Evolutionary conservation across 2,329 filamentous ascomycete species (phyloP).

Genomic region (Penicillium expansum): DNA sequence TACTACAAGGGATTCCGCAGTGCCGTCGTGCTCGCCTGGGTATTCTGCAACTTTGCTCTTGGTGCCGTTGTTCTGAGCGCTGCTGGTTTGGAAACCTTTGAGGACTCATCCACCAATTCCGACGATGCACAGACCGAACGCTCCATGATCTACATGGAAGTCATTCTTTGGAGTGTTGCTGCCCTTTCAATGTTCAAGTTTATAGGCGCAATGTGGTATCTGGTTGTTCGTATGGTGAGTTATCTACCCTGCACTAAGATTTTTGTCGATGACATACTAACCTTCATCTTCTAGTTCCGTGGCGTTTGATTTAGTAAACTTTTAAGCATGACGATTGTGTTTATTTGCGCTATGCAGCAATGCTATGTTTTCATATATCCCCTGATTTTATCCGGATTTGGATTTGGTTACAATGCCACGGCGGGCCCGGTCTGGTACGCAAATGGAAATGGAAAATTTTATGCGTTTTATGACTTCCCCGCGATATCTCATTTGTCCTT

Average conservation of each 20-base stretch:
- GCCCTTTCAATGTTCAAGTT: constrained; percentile 83
- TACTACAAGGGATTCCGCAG: constrained; percentile 97
- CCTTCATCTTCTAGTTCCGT: constrained; percentile 45
- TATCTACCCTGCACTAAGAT: not conserved
- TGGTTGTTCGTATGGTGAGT: constrained; percentile 83
- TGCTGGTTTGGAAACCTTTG: constrained; percentile 72
- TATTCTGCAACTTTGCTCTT: constrained; percentile 91
- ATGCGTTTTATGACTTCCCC: constrained; percentile 26
- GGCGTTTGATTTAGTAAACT: constrained; percentile 42
- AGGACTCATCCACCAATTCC: constrained; percentile 28
- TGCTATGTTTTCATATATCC: constrained; percentile 21
- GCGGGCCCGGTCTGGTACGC: constrained; percentile 30
- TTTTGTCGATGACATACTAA: constrained; percentile 25
- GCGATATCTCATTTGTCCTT: constrained; percentile 3
- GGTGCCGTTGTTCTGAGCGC: constrained; percentile 82
- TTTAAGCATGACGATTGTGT: constrained; percentile 12
- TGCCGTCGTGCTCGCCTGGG: constrained; percentile 89
- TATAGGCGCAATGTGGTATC: constrained; percentile 83
- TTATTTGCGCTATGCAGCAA: constrained; percentile 15
- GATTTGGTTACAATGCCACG: constrained; percentile 22
- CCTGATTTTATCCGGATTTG: constrained; percentile 15
- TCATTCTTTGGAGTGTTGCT: constrained; percentile 87
- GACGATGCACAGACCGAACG: constrained; percentile 52
- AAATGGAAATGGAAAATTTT: constrained; percentile 14
- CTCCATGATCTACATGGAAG: constrained; percentile 77